phyloP scores from a whole-genome alignment of 306 rosid genomes.

The Neltuma alba region DNA sequence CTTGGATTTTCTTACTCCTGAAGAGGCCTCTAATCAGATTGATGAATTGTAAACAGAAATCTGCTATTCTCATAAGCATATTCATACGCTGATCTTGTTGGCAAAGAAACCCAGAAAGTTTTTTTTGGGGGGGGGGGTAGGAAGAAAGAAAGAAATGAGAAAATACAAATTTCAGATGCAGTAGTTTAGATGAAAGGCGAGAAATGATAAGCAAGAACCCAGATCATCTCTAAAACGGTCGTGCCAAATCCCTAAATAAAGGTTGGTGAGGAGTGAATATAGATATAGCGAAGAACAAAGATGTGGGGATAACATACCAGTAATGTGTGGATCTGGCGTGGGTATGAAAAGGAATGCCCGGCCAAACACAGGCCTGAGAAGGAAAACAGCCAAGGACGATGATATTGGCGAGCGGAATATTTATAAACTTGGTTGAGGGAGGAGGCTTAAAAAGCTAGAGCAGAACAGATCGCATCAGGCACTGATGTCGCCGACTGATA shows the following conservation, averaged over 20 bases:
- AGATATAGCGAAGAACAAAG: neutral
- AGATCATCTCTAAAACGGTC: neutral
- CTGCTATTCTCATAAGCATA: neutral
- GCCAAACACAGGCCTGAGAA: neutral
- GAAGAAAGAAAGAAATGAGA: neutral
- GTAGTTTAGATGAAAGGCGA: neutral
- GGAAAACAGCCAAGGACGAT: neutral
- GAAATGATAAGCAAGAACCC: neutral
- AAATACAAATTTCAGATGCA: neutral
- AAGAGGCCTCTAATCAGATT: neutral
- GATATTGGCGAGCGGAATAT: neutral
- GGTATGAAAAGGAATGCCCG: neutral
- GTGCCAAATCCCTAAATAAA: neutral
- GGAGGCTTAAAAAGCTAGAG: neutral
- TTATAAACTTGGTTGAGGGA: neutral
- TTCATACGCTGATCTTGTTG: neutral
- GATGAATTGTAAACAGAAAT: neutral
- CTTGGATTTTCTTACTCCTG: neutral
- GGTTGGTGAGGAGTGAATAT: neutral
- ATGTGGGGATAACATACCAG: neutral
- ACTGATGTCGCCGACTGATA: too few relatives aligned
- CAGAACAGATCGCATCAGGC: too few relatives aligned
- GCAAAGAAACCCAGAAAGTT: neutral
- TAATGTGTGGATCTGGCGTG: neutral
- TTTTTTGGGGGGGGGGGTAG: neutral